Evolutionary conservation across 2,329 filamentous ascomycete genomes (phyloP).

Genomic region (Phoma herbarum): DNA sequence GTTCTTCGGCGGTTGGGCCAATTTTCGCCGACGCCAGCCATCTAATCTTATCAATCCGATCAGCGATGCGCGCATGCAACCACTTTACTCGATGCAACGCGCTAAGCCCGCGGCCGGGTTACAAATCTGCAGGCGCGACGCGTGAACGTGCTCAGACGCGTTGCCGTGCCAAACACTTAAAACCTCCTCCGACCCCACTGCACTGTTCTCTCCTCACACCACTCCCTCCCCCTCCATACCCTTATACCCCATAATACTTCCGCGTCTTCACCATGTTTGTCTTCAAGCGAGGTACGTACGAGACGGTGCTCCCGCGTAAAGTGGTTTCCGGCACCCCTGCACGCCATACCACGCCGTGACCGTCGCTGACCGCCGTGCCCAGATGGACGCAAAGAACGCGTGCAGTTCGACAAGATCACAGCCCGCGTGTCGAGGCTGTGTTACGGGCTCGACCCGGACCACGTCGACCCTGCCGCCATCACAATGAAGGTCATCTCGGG

Average conservation of each 20-base stretch:
- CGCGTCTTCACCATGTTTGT: conserved; percentile 51
- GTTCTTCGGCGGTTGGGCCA: conserved; percentile 26
- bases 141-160: conserved; percentile 33
- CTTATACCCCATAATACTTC: conserved; percentile 33
- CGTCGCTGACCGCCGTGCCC: conserved; percentile 37
- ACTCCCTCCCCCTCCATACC: conserved; percentile 37
- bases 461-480: conserved; percentile 97
- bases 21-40: conserved; percentile 4
- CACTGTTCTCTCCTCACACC: conserved; percentile 30
- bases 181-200: conserved; percentile 34
- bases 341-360: conserved; percentile 30
- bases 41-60: conserved; percentile 17
- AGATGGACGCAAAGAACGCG: conserved; percentile 99
- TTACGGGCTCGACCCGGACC: conserved; percentile 94
- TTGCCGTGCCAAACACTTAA: conserved; percentile 40
- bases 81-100: conserved; percentile 32
- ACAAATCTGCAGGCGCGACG: conserved; percentile 34
- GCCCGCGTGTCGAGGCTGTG: conserved; percentile 96
- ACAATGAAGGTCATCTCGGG: conserved; percentile 99
- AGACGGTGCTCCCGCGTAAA: conserved; percentile 14
- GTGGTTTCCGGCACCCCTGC: conserved; percentile 23
- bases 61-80: conserved; percentile 27
- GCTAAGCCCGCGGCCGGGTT: conserved; percentile 16
- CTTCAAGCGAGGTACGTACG: conserved; percentile 54
- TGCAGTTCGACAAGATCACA: conserved; percentile 99